Evolutionary conservation across 352 stramenopile species (phyloP).

Genomic region (Salisapilia sapeloensis): DNA sequence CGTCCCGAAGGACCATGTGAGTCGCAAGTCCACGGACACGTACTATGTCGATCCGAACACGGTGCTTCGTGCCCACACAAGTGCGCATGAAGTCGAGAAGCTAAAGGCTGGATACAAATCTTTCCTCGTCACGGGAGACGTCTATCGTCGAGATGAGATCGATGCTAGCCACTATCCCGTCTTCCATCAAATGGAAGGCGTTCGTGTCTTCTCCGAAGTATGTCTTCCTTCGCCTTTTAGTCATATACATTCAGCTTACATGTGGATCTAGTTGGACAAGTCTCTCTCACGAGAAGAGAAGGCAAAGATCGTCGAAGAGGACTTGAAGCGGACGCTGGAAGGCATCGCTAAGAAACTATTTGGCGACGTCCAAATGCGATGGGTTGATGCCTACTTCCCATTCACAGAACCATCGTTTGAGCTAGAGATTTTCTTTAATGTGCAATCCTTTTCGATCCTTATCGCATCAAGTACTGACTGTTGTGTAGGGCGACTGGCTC

Average conservation of each 20-base stretch:
- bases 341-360: constrained; percentile 88
- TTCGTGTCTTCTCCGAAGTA: constrained; percentile 88
- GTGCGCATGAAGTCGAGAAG: constrained; percentile 86
- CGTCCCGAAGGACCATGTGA: constrained; percentile 82
- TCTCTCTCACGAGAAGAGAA: constrained; percentile 49
- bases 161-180: constrained; percentile 98
- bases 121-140: constrained; percentile 90
- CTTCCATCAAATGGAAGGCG: constrained; percentile 99
- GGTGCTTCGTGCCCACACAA: constrained; percentile 82
- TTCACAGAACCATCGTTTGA: constrained; percentile 98
- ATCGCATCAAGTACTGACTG: neutral
- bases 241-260: neutral
- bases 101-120: constrained; percentile 76
- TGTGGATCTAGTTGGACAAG: constrained; percentile 14
- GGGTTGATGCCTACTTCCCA: constrained; percentile 98
- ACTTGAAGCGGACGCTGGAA: constrained; percentile 92
- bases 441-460: constrained; percentile 2
- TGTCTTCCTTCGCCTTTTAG: neutral
- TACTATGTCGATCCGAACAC: constrained; percentile 79
- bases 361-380: constrained; percentile 90
- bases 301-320: constrained; percentile 68
- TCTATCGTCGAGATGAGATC: constrained; percentile 98
- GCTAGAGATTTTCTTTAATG: constrained; percentile 96
- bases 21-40: constrained; percentile 71
- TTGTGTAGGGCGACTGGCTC: constrained; percentile 86